Evolutionary conservation across 148 eudicot genomes (phyloP), one percentile per base, ranked within the genome.

Genomic region (Rhododendron williamsianum): DNA sequence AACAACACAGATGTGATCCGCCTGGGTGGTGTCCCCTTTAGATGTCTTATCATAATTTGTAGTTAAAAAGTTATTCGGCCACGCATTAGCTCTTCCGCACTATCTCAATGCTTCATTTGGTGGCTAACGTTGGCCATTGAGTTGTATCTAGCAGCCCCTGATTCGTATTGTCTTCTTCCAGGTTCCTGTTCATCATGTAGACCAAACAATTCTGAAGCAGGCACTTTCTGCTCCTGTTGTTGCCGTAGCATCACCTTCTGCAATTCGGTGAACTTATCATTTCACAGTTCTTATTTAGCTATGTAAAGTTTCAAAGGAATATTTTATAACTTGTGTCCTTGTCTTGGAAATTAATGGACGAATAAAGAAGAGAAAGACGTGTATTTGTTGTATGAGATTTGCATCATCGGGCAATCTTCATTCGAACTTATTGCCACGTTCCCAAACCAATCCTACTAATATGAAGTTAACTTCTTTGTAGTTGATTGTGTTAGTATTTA

Each of bases 221-320:
- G 98, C 98, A 80, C 87, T 92, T 63, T 84, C 90, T 85, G 90
- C 94, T 93, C 96, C 99, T 86, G 99, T 97, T 86, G 87, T 97
- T 88, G 94, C 99, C 36, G 95, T 94, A 52, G 99, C 98, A 27
- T 95, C 99, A 30, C 98, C 99, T 89, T 97, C 99, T 90, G 98
- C 98, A 56, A 76, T 94, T 83, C 92, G 96, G 99, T 97, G 93
- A 85, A 30, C 38, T 51, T 4, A 27, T 46, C 13, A 4, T 41
- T 74, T 76, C 46, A 3, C 58, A 67, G 35, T 18, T 38, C 21
- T 81, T 85, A 41, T 60, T 16, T 51, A 18, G 76, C 84, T 80
- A 25, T 54, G 48, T 23, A 21, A 38, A 35, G 27, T 78, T 45
- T 80, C 23, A 52, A 1, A 1, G 33, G 27, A 52, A 23, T 73